Conservation (phyloP, 306 rosid genomes). For the Vigna reflexopilosa region DNA sequence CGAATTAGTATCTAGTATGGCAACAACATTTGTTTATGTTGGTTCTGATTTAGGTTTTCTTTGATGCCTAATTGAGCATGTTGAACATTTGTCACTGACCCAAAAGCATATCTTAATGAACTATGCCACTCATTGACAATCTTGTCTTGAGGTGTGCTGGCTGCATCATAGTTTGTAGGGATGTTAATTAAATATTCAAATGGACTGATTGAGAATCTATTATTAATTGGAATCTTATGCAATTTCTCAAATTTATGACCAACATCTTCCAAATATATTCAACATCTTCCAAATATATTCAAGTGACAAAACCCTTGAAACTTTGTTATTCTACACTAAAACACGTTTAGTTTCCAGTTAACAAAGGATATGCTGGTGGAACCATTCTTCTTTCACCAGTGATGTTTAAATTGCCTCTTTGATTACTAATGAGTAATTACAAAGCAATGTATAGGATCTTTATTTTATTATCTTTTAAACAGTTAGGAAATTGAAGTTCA, state of each 20-base stretch:
- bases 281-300: background rate
- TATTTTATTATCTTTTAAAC: constrained; percentile 2
- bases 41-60: background rate
- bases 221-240: background rate
- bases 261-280: background rate
- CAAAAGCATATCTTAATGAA: background rate
- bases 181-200: constrained; percentile 2
- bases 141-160: too few relatives aligned
- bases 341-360: background rate
- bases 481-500: constrained; percentile 10
- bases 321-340: background rate
- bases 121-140: too few relatives aligned
- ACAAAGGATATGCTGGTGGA: background rate
- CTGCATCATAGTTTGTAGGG: background rate
- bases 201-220: constrained; percentile 28
- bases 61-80: background rate
- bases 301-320: background rate
- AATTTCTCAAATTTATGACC: background rate
- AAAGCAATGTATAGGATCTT: background rate
- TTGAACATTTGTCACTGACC: background rate
- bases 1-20: background rate
- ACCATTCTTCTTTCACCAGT: background rate
- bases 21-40: background rate
- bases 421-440: background rate
- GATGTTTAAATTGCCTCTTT: background rate